Conservation (phyloP, 2,329 filamentous ascomycete species). For the Colletotrichum sp. region DNA sequence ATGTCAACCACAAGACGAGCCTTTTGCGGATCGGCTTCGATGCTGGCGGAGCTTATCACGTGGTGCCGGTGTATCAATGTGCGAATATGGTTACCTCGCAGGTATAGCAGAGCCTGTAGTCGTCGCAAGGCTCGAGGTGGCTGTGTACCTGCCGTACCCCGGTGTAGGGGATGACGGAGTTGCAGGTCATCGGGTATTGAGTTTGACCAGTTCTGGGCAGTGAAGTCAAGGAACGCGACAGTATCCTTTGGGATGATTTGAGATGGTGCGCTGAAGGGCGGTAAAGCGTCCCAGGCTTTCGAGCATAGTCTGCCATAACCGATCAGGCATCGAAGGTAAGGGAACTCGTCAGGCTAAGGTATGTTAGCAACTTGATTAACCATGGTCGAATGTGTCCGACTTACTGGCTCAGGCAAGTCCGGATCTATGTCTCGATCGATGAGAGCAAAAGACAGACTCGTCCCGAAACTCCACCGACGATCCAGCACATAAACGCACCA, state of each 20-base stretch:
- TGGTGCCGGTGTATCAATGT: constrained; percentile 50
- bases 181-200: constrained; percentile 46
- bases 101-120: constrained; percentile 44
- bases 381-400: background rate
- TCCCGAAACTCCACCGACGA: constrained; percentile 56
- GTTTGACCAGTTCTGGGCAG: constrained; percentile 49
- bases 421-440: constrained; percentile 55
- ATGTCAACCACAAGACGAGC: constrained; percentile 44
- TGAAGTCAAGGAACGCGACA: constrained; percentile 43
- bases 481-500: constrained; percentile 60
- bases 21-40: constrained; percentile 35
- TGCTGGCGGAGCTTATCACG: constrained; percentile 41
- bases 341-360: constrained; percentile 31
- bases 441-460: constrained; percentile 52
- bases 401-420: constrained; percentile 46
- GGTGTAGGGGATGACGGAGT: constrained; percentile 38
- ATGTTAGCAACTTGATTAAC: background rate
- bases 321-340: constrained; percentile 52
- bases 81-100: constrained; percentile 49
- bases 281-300: constrained; percentile 50
- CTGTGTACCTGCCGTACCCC: constrained; percentile 26
- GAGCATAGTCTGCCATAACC: constrained; percentile 50
- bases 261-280: constrained; percentile 32
- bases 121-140: constrained; percentile 41
- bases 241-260: constrained; percentile 41